These are phyloP conservation scores for Lipomyces yamadae DNA, from an alignment of 805 yeast species.

Conservation along the genomic window DNA sequence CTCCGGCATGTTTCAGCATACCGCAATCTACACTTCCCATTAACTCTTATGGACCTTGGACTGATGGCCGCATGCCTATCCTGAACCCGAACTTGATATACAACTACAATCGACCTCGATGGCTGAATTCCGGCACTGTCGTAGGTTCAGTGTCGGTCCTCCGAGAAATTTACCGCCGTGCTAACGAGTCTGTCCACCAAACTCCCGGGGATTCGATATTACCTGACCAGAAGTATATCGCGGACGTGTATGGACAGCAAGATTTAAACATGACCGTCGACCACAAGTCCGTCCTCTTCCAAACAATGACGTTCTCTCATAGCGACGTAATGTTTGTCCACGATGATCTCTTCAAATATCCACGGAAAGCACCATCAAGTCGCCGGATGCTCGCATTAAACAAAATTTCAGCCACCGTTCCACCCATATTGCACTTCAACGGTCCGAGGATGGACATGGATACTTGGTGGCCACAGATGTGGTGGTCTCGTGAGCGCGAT, in stretches of 20 bases:
- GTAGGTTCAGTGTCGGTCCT: conserved; percentile 33
- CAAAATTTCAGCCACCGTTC: conserved; percentile 30
- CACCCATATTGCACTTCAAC: conserved; percentile 35
- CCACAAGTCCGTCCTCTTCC: conserved; percentile 30
- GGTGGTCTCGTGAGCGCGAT: conserved; percentile 30
- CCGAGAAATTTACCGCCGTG: conserved; percentile 30
- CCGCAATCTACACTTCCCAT: conserved; percentile 36
- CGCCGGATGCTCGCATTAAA: conserved; percentile 33
- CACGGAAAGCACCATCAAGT: conserved; percentile 24
- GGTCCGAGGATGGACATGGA: conserved; percentile 38
- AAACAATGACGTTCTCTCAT: conserved; percentile 38
- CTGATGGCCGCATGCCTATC: conserved; percentile 26
- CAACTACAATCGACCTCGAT: conserved; percentile 32
- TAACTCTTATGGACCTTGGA: conserved; percentile 31
- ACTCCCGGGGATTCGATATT: conserved; percentile 26
- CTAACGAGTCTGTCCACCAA: conserved; percentile 25
- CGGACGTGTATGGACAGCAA: conserved; percentile 35
- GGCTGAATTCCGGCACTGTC: conserved; percentile 38
- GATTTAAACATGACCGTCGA: conserved; percentile 32
- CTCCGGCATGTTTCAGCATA: conserved; percentile 32
- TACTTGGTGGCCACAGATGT: conserved; percentile 37
- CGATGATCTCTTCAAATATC: conserved; percentile 28
- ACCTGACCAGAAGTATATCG: conserved; percentile 36
- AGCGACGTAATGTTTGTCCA: conserved; percentile 29
- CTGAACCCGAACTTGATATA: conserved; percentile 12